Conservation (phyloP, 495 filamentous ascomycete genomes). For the Aspergillus asperescens region DNA sequence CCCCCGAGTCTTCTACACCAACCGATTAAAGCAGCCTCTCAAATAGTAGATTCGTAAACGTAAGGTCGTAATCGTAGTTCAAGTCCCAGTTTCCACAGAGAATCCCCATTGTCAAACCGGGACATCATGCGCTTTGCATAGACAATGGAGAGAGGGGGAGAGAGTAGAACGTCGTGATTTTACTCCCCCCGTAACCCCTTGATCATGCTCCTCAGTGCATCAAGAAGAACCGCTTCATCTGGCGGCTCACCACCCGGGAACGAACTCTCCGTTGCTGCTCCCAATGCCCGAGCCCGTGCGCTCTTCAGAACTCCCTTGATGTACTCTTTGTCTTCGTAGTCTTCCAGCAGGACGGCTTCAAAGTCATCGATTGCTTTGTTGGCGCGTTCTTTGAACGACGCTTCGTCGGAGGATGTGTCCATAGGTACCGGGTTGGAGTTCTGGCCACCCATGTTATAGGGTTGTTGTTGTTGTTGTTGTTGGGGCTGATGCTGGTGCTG, state of each 20-base stretch:
- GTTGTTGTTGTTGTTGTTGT: conserved; percentile 20
- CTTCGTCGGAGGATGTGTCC: conserved; percentile 41
- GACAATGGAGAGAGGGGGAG: neutral
- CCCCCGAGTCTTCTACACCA: too few relatives aligned
- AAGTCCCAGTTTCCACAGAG: neutral
- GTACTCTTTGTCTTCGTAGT: conserved; percentile 49
- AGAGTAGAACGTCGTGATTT: too few relatives aligned
- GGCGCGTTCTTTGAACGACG: conserved; percentile 44
- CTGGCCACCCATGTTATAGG: conserved; percentile 19
- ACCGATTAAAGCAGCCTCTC: conserved; percentile 3
- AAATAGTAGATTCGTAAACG: conserved; percentile 15
- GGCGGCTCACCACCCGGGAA: conserved; percentile 45
- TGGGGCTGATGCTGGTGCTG: conserved; percentile 18
- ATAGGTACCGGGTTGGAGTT: conserved; percentile 46
- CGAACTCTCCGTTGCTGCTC: conserved; percentile 40
- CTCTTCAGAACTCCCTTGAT: conserved; percentile 48
- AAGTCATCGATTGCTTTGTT: conserved; percentile 49
- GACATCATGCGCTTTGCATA: conserved; percentile 1
- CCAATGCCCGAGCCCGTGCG: conserved; percentile 42
- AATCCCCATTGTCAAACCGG: conserved; percentile 14
- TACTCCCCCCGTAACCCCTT: conserved; percentile 38
- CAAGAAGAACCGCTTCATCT: conserved; percentile 43
- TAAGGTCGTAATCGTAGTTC: conserved; percentile 21
- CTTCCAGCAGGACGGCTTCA: conserved; percentile 44
- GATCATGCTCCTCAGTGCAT: conserved; percentile 40